Evolutionary conservation across 306 rosid species (phyloP).

Genomic region (Pterocarpus santalinus): DNA sequence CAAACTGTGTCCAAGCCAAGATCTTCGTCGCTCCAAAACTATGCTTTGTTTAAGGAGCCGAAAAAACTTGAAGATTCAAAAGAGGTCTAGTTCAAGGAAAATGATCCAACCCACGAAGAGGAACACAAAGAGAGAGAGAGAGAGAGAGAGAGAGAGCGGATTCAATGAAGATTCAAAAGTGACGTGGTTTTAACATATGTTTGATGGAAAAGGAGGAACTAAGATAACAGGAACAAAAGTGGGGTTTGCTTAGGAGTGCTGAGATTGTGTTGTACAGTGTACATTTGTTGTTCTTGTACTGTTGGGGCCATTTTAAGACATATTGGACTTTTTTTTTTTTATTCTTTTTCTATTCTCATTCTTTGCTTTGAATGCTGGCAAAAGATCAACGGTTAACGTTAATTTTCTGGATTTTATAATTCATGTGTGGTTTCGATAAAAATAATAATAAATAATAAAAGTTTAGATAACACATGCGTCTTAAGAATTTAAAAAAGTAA

Average conservation of each 20-base stretch:
- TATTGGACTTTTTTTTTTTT: neutral
- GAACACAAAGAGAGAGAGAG: no score
- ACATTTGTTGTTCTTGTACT: neutral
- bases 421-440: neutral
- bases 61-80: slow-evolving; percentile 38
- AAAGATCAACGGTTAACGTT: slow-evolving; percentile 26
- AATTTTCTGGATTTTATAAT: slow-evolving; percentile 24
- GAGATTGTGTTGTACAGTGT: slow-evolving; percentile 7
- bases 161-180: slow-evolving; percentile 48
- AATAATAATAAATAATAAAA: neutral
- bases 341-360: neutral
- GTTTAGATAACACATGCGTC: no score
- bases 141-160: slow-evolving; percentile 19
- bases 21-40: slow-evolving; percentile 57
- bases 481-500: no score
- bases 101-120: slow-evolving; percentile 33
- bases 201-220: neutral
- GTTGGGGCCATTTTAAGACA: slow-evolving; percentile 11
- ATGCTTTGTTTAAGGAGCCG: slow-evolving; percentile 2
- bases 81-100: slow-evolving; percentile 17
- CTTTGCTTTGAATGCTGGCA: slow-evolving; percentile 60
- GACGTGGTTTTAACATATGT: neutral
- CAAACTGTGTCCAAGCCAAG: slow-evolving; percentile 48
- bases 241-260: slow-evolving; percentile 20
- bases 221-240: slow-evolving; percentile 20